Evolutionary conservation across 306 rosid species (phyloP).

Genomic region (Glycyrrhiza uralensis): DNA sequence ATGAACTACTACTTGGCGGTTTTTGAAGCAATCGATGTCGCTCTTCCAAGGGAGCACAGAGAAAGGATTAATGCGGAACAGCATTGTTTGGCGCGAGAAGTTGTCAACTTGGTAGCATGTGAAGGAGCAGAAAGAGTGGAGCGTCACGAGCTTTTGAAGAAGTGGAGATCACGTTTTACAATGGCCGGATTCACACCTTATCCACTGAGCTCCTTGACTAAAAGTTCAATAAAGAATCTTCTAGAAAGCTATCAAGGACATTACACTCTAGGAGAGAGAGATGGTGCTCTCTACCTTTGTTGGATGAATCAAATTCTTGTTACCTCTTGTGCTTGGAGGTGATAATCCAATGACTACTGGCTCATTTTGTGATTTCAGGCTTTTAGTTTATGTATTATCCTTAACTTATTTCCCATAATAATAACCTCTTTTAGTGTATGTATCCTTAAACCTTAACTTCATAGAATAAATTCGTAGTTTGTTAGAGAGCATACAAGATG

Average conservation of each 20-base stretch:
- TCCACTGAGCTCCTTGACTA: constrained; percentile 65
- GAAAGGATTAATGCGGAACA: constrained; percentile 85
- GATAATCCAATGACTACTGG: constrained; percentile 21
- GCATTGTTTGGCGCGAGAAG: constrained; percentile 82
- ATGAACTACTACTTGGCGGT: constrained; percentile 54
- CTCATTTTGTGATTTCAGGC: constrained; percentile 15
- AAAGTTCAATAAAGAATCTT: constrained; percentile 59
- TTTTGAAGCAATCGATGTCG: constrained; percentile 72
- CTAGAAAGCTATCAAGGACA: constrained; percentile 62
- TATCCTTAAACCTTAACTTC: constrained; percentile 11
- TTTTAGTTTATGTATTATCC: background rate
- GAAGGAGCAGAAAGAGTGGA: constrained; percentile 91
- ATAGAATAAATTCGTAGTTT: background rate
- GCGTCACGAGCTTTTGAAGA: constrained; percentile 65
- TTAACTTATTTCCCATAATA: too few relatives aligned
- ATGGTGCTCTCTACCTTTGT: constrained; percentile 71
- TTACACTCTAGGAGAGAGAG: constrained; percentile 75
- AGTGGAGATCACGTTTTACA: constrained; percentile 68
- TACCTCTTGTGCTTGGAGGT: constrained; percentile 78
- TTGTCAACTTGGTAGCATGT: constrained; percentile 87
- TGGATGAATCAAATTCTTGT: constrained; percentile 69
- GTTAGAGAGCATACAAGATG: background rate
- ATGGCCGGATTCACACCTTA: constrained; percentile 79
- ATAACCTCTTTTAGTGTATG: constrained; percentile 3
- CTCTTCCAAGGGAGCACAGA: constrained; percentile 61